Percentiles rank a stretch among this genome's conserved stretches.
Conservation (phyloP, 371 early-diverging fungal species). For the Chytridium lagenaria region DNA sequence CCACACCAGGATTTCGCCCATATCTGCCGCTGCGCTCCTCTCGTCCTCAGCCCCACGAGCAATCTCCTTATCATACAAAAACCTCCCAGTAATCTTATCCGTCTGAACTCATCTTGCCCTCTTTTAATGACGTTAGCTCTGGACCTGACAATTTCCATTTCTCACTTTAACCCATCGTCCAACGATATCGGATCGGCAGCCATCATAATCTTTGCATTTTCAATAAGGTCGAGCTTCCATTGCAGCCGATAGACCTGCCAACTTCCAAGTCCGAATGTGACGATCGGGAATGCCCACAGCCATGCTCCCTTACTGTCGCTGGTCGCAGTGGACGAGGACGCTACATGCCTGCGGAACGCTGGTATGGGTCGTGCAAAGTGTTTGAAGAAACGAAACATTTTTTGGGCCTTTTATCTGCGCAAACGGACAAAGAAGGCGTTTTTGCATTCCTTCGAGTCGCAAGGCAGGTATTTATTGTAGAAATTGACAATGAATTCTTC, state of each 20-base stretch:
- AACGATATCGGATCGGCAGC: constrained; percentile 69
- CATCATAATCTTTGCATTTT: constrained; percentile 72
- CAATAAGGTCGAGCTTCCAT: constrained; percentile 87
- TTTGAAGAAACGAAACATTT: too few species aligned
- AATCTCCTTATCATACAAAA: constrained; percentile 28
- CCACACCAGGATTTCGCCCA: constrained; percentile 39
- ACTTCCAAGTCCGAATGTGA: constrained; percentile 82
- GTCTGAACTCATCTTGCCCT: constrained; percentile 23
- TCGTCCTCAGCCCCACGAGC: constrained; percentile 57
- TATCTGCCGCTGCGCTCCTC: constrained; percentile 15
- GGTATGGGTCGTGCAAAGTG: too few species aligned
- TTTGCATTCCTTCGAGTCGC: constrained; percentile 75
- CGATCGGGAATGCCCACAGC: constrained; percentile 69
- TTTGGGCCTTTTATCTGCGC: too few species aligned
- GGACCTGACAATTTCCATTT: neutral
- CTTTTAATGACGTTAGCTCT: neutral
- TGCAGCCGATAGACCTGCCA: constrained; percentile 92
- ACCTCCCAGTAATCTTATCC: constrained; percentile 25
- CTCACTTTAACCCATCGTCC: constrained; percentile 5
- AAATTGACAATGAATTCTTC: constrained; percentile 90
- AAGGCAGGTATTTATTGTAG: constrained; percentile 89
- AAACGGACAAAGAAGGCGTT: constrained; percentile 90
- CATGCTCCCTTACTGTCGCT: too few species aligned
- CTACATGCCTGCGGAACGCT: too few species aligned
- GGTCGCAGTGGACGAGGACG: too few species aligned